These are phyloP conservation scores for Cordia subcordata DNA, from an alignment of 257 asterid species.

Conservation along the genomic window DNA sequence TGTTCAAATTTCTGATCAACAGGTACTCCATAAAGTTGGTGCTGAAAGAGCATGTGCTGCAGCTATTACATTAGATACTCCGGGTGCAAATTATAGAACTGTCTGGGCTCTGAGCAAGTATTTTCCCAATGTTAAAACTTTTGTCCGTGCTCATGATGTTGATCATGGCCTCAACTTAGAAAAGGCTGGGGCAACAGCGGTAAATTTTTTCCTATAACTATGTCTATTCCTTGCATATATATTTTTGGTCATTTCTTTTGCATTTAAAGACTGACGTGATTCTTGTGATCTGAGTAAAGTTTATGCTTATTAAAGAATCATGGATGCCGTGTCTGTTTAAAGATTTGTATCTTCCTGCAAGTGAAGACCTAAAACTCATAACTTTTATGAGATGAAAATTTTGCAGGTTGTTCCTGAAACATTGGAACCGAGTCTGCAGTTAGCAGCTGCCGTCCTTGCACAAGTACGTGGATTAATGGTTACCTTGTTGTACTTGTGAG, in stretches of 20 bases:
- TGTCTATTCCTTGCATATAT: too few relatives aligned
- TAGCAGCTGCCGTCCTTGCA: conserved; percentile 98
- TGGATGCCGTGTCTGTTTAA: neutral
- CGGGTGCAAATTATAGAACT: conserved; percentile 98
- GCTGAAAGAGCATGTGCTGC: conserved; percentile 99
- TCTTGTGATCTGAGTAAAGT: too few relatives aligned
- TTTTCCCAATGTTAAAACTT: conserved; percentile 91
- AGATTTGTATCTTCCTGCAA: neutral
- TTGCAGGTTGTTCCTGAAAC: conserved; percentile 99
- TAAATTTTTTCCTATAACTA: conserved; percentile 27
- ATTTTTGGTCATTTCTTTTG: neutral
- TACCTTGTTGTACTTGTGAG: neutral
- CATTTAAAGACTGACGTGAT: neutral
- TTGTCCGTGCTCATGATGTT: conserved; percentile 98
- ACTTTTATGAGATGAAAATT: neutral
- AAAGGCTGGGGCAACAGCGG: conserved; percentile 99
- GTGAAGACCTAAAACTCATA: neutral
- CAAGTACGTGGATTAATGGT: conserved; percentile 55
- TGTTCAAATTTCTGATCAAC: conserved; percentile 19
- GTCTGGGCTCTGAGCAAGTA: conserved; percentile 99
- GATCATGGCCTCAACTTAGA: conserved; percentile 97
- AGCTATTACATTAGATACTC: conserved; percentile 91
- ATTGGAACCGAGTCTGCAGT: conserved; percentile 97
- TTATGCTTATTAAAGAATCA: too few relatives aligned
- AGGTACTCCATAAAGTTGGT: conserved; percentile 98